Evolutionary conservation across 345 rosid species (phyloP).

Genomic region (Pistacia vera): DNA sequence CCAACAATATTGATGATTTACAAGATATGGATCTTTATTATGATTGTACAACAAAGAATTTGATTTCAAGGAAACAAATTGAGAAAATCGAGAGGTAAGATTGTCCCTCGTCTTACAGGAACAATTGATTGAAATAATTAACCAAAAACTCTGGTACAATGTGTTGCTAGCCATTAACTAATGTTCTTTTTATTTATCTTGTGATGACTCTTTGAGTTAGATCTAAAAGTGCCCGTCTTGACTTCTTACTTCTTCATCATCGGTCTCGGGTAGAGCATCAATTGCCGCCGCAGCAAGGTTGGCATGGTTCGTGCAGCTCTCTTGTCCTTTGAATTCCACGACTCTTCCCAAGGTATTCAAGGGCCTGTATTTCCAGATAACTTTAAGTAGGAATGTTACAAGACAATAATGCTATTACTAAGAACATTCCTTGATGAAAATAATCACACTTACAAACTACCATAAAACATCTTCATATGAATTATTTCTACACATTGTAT

Average conservation of each 20-base stretch:
- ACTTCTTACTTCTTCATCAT: constrained; percentile 66
- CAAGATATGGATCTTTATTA: constrained; percentile 8
- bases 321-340: constrained; percentile 75
- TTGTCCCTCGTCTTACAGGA: constrained; percentile 20
- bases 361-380: constrained; percentile 48
- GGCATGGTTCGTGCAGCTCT: constrained; percentile 74
- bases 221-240: constrained; percentile 86
- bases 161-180: neutral
- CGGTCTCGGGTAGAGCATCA: constrained; percentile 67
- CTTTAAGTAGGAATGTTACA: neutral
- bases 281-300: constrained; percentile 76
- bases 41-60: constrained; percentile 20
- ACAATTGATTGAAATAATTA: constrained; percentile 13
- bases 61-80: neutral
- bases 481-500: too few relatives aligned
- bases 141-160: constrained; percentile 15
- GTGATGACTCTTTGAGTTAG: constrained; percentile 76
- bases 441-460: too few relatives aligned
- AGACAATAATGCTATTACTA: neutral
- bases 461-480: too few relatives aligned
- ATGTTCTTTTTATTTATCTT: constrained; percentile 49
- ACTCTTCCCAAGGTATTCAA: constrained; percentile 93
- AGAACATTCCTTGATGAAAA: neutral
- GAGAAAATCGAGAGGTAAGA: neutral
- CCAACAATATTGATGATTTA: constrained; percentile 12